Percentiles rank a stretch among this genome's conserved stretches.
These are phyloP conservation scores for Lentinula sp. DNA, from an alignment of 768 basidiomycete species.

Conservation along the genomic window DNA sequence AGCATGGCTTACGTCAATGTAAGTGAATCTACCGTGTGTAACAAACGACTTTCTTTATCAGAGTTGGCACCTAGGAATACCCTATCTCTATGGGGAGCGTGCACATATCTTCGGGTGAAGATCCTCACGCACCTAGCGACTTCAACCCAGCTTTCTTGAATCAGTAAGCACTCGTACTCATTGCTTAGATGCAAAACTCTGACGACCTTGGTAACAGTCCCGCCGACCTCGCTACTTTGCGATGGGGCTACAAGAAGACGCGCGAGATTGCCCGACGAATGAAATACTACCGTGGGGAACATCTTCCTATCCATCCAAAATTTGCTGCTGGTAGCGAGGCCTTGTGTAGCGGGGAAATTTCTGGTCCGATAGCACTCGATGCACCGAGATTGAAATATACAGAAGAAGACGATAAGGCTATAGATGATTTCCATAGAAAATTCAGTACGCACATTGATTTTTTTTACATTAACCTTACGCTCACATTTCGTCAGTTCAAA, in stretches of 20 bases:
- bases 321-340: constrained; percentile 11
- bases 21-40: neutral
- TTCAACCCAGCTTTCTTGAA: constrained; percentile 26
- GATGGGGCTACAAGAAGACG: constrained; percentile 19
- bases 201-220: constrained; percentile 8
- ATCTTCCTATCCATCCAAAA: constrained; percentile 12
- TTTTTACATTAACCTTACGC: neutral
- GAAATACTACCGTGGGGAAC: constrained; percentile 16
- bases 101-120: constrained; percentile 26
- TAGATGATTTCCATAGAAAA: constrained; percentile 13
- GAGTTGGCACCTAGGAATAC: constrained; percentile 18
- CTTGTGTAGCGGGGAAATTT: neutral
- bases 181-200: neutral
- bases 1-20: constrained; percentile 21
- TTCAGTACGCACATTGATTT: constrained; percentile 9
- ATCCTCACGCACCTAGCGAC: constrained; percentile 23
- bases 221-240: constrained; percentile 18
- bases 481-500: constrained; percentile 9
- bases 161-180: constrained; percentile 15
- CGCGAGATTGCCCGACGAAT: constrained; percentile 30
- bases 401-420: constrained; percentile 17
- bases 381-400: constrained; percentile 18
- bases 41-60: neutral
- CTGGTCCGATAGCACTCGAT: constrained; percentile 11
- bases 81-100: constrained; percentile 27